Percentiles rank a stretch among this genome's conserved stretches.
These are phyloP conservation scores for Phascolomyces articulosus DNA, from an alignment of 371 early-diverging fungal genomes.

Conservation along the genomic window DNA sequence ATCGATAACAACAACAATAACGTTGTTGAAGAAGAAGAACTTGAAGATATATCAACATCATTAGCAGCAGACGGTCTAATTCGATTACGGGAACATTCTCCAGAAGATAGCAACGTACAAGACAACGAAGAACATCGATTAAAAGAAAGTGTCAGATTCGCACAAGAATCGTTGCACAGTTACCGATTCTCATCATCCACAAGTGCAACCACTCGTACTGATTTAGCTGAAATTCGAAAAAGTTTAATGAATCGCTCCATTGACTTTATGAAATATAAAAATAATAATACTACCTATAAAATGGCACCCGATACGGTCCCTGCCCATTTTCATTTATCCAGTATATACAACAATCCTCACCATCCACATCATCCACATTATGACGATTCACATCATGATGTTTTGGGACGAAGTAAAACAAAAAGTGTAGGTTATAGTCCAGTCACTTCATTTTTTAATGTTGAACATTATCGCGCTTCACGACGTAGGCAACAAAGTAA, in stretches of 20 bases:
- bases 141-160: slow-evolving; percentile 38
- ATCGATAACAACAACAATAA: neutral
- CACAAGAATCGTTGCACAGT: slow-evolving; percentile 61
- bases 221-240: slow-evolving; percentile 39
- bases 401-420: slow-evolving; percentile 13
- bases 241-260: slow-evolving; percentile 49
- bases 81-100: slow-evolving; percentile 31
- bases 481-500: slow-evolving; percentile 21
- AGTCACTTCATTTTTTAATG: slow-evolving; percentile 11
- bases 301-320: slow-evolving; percentile 19
- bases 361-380: neutral
- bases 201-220: slow-evolving; percentile 22
- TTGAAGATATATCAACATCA: slow-evolving; percentile 15
- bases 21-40: slow-evolving; percentile 5
- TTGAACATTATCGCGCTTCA: slow-evolving; percentile 13
- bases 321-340: slow-evolving; percentile 17
- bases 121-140: slow-evolving; percentile 16
- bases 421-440: slow-evolving; percentile 25
- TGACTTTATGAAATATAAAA: slow-evolving; percentile 50
- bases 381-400: no score
- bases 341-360: neutral
- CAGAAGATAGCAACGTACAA: no score
- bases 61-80: slow-evolving; percentile 35
- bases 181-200: slow-evolving; percentile 47
- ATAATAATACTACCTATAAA: slow-evolving; percentile 7